Evolutionary conservation across 140 eudicot genomes (phyloP).

Genomic region (Anethum foeniculum): DNA sequence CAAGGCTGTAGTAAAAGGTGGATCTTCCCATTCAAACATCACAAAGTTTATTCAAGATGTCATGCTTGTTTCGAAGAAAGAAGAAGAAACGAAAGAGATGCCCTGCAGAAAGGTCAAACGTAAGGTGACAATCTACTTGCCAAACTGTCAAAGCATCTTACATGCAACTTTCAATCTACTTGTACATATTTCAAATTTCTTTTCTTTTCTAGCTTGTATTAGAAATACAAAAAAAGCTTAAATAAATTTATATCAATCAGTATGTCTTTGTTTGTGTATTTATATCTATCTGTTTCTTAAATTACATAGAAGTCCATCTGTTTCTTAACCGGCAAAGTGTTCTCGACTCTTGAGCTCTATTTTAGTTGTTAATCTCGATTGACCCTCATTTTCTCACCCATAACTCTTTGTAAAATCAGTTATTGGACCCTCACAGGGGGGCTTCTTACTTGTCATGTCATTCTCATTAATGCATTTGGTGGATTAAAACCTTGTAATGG

Average conservation of each 20-base stretch:
- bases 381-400: too few relatives aligned
- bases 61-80: not conserved
- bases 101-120: not conserved
- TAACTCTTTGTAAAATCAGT: too few relatives aligned
- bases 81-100: not conserved
- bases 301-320: not conserved
- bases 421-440: too few relatives aligned
- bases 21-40: conserved; percentile 30
- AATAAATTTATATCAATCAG: not conserved
- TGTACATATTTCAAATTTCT: not conserved
- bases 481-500: too few relatives aligned
- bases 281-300: not conserved
- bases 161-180: not conserved
- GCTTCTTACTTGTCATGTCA: too few relatives aligned
- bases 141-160: not conserved
- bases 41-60: conserved; percentile 33
- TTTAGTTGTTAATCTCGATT: too few relatives aligned
- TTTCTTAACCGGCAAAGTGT: too few relatives aligned
- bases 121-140: too few relatives aligned
- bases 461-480: too few relatives aligned
- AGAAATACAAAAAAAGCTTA: not conserved
- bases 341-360: too few relatives aligned
- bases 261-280: not conserved
- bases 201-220: not conserved
- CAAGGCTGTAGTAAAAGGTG: conserved; percentile 33